Evolutionary conservation across 2,329 filamentous ascomycete species (phyloP), one percentile per base, ranked within the genome.

Genomic region (Scedosporium aurantiacum): DNA sequence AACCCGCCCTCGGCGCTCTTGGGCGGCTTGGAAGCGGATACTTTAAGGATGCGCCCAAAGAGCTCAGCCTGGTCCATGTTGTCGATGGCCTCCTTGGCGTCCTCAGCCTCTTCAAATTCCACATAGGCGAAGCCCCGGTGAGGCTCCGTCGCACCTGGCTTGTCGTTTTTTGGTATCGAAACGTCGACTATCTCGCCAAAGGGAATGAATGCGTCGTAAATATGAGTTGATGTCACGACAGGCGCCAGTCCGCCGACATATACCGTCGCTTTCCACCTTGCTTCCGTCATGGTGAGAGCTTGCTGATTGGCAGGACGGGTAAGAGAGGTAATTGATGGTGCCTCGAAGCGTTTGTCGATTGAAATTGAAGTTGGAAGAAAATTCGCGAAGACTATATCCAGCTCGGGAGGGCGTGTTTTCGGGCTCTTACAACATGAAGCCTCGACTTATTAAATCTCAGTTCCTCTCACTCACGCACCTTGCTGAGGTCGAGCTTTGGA

Each of bases 51-150:
- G 63, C 90, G 85, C 10, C 94, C 95, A 71, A 93, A 97, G 55
- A 99, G 83, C 76, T 97, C 93, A 63, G 92, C 89, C 72, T 96
- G 91, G 71, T 99, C 91, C 93, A 99, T 97, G 72, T 99, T 99
- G 79, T 97, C 91, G 72, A 99, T 96, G 58, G 94, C 94, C 75
- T 97, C 93, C 69, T 87, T 87, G 28, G 92, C 93, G 74, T 99
- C 94, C 62, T 87, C 84, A 12, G 85, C 81, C 62, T 91, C 83
- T 68, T 97, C 91, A 70, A 90, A 99, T 71, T 99, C 94, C 58
- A 99, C 90, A 72, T 99, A 97, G 63, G 92, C 94, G 73, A 97
- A 99, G 0, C 95, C 94, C 60, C 92, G 82, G 73, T 99, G 94
- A 32, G 85, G 78, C 47, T 95, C 90, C 57, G 82, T 85, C 5